Percentiles rank a stretch among this genome's conserved stretches.
phyloP scores from a whole-genome alignment of 495 filamentous ascomycete genomes.

The Tuber indicum region DNA sequence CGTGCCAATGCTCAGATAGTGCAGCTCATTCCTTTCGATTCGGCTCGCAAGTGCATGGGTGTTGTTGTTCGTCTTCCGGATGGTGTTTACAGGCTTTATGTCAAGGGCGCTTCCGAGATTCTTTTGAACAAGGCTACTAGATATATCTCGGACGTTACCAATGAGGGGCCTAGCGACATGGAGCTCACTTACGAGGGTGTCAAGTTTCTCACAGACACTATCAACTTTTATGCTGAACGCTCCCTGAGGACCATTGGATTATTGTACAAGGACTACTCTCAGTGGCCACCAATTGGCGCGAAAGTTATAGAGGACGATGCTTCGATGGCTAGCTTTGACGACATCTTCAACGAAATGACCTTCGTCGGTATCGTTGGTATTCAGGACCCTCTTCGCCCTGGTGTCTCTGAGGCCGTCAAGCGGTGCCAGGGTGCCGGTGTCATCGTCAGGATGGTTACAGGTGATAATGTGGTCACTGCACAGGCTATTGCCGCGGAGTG shows the following conservation, averaged over 20 bases:
- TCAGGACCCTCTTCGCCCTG: slow-evolving; percentile 77
- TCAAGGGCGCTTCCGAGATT: slow-evolving; percentile 66
- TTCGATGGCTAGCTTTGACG: slow-evolving; percentile 67
- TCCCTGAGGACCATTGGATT: slow-evolving; percentile 84
- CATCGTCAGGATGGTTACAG: slow-evolving; percentile 83
- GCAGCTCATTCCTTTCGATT: slow-evolving; percentile 64
- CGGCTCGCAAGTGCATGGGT: slow-evolving; percentile 62
- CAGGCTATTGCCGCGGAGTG: slow-evolving; percentile 76
- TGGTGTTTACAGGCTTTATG: slow-evolving; percentile 55
- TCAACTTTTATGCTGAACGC: slow-evolving; percentile 68
- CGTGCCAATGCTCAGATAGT: slow-evolving; percentile 61
- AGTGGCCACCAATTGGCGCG: slow-evolving; percentile 71
- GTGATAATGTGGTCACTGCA: slow-evolving; percentile 77
- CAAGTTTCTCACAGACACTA: slow-evolving; percentile 57
- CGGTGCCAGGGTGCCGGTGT: slow-evolving; percentile 72
- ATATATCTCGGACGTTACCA: slow-evolving; percentile 65
- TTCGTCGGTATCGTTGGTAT: slow-evolving; percentile 77
- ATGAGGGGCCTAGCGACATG: slow-evolving; percentile 50
- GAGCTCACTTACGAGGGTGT: slow-evolving; percentile 55
- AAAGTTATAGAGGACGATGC: slow-evolving; percentile 62
- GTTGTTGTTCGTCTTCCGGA: slow-evolving; percentile 55
- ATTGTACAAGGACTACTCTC: slow-evolving; percentile 78
- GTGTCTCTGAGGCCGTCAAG: slow-evolving; percentile 67
- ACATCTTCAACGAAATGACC: slow-evolving; percentile 70
- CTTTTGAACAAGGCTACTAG: slow-evolving; percentile 64